Percentiles rank a stretch among this genome's conserved stretches.
Evolutionary conservation across 208 protist genomes (phyloP).

Genomic region (Angomonas ambiguus): DNA sequence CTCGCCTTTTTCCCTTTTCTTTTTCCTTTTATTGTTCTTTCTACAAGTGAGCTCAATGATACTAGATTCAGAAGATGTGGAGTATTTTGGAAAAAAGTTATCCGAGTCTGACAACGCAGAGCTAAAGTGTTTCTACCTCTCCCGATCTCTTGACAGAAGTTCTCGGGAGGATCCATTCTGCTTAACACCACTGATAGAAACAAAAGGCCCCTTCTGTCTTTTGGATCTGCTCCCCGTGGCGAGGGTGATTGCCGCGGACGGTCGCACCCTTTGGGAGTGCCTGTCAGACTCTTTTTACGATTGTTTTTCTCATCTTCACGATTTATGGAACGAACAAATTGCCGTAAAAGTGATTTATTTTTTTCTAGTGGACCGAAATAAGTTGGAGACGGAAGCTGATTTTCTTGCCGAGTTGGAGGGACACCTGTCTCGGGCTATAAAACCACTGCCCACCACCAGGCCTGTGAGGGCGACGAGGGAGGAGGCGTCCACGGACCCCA

Average conservation of each 20-base stretch:
- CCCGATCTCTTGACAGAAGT: background rate
- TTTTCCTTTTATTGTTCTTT: constrained; percentile 7
- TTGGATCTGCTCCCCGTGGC: constrained; percentile 22
- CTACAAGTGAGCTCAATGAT: background rate
- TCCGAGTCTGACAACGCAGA: constrained; percentile 39
- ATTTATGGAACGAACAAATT: constrained; percentile 82
- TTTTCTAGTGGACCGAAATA: constrained; percentile 22
- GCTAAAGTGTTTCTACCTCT: constrained; percentile 58
- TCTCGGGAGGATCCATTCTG: constrained; percentile 13
- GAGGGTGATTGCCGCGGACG: constrained; percentile 63
- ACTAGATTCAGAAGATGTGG: constrained; percentile 7
- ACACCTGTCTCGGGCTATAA: constrained; percentile 35
- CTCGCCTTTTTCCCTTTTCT: constrained; percentile 4
- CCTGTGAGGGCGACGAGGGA: background rate
- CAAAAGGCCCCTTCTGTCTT: background rate
- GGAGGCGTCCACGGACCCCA: background rate
- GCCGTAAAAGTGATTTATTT: constrained; percentile 64
- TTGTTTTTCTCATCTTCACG: constrained; percentile 24
- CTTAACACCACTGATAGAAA: background rate
- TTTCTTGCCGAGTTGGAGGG: constrained; percentile 26
- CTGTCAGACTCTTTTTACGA: constrained; percentile 29
- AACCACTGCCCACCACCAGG: constrained; percentile 23
- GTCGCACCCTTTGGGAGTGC: constrained; percentile 70
- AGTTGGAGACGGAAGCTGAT: background rate
- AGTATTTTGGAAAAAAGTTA: constrained; percentile 43